Base-by-base conservation (phyloP, 106 monocot species). In the Iris macrosiphon region DNA sequence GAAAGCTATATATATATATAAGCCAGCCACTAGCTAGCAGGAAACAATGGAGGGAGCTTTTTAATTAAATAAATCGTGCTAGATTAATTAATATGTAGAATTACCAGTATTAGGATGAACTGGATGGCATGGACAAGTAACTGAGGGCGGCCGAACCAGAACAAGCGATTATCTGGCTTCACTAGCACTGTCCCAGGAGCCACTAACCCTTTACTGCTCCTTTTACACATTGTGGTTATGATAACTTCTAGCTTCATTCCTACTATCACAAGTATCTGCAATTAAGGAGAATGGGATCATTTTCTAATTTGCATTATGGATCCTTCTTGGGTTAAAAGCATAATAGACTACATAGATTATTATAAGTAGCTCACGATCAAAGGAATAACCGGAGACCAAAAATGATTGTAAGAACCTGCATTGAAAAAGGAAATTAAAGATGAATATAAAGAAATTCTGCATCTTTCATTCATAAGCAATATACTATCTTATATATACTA, bases 101-200 rank as follows among this genome's bases (percentile, higher is more conserved):
- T 35, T 69, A 77, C 83, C 83, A 70, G 73, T 23, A 83, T 64
- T 14, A 78, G 51, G 14, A 78, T 49, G 47, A 83, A 83, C 24
- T 83, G 74, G 16, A 83, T 70, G 48, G 67, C 49, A 58, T 74
- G 65, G 1, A 83, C 70, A 16, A 83, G 49, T 46, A 38, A 64
- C 12, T 41, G 58, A 40, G 78, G 73, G 9, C 44, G 53, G 11
- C 70, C 35, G 31, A 77, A 78, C 83, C 83, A 83, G 57, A 83
- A 83, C 1, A 69, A 52, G 12, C 55, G 35, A 39, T 66, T 63
- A 19, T 74, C 47, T 2, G 69, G 83, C 16, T 46, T 61, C 30
- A 83, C 73, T 0, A 17, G 17, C 1, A 83, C 26, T 45, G 49
- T 53, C 31, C 82, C 82, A 8, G 59, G 59, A 40, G 74, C 56